A percentile compares a stretch with the other conserved stretches of the same genome.
Conservation (phyloP, 768 basidiomycete species). For the Albatrellus ellisii region DNA sequence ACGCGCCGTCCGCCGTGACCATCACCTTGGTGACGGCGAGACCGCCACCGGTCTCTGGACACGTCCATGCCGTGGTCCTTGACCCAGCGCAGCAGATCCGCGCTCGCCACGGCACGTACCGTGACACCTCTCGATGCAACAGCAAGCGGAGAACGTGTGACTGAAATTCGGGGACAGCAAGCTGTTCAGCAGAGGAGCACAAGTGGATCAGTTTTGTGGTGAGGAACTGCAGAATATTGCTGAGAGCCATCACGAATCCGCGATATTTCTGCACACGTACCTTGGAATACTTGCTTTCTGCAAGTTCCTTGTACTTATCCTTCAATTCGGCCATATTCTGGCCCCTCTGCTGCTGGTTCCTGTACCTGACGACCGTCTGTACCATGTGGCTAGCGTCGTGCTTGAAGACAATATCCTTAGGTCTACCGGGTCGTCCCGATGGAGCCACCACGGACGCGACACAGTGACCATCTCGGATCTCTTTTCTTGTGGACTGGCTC, state of each 20-base stretch:
- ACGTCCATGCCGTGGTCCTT: slow-evolving; percentile 45
- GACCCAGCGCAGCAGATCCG: slow-evolving; percentile 60
- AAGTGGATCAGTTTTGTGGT: slow-evolving; percentile 68
- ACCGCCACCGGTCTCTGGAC: slow-evolving; percentile 70
- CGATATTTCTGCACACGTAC: slow-evolving; percentile 23
- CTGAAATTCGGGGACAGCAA: slow-evolving; percentile 72
- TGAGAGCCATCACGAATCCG: background rate
- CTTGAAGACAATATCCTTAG: slow-evolving; percentile 80
- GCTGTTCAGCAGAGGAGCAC: slow-evolving; percentile 58
- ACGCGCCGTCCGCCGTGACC: slow-evolving; percentile 76
- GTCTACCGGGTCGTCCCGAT: too few relatives aligned
- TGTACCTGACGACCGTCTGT: slow-evolving; percentile 73
- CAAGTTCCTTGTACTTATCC: slow-evolving; percentile 63
- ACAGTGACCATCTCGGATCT: too few relatives aligned
- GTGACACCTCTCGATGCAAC: slow-evolving; percentile 73
- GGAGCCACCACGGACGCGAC: too few relatives aligned
- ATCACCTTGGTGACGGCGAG: slow-evolving; percentile 71
- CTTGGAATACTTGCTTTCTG: slow-evolving; percentile 86
- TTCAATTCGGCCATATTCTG: slow-evolving; percentile 76
- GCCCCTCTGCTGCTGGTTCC: slow-evolving; percentile 57
- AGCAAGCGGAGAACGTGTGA: slow-evolving; percentile 64
- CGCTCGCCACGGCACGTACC: slow-evolving; percentile 62
- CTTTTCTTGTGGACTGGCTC: too few relatives aligned
- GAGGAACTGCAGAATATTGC: slow-evolving; percentile 42
- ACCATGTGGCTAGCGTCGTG: slow-evolving; percentile 86